Evolutionary conservation across 768 basidiomycete species (phyloP).

Genomic region (Leccinum incarnatum): DNA sequence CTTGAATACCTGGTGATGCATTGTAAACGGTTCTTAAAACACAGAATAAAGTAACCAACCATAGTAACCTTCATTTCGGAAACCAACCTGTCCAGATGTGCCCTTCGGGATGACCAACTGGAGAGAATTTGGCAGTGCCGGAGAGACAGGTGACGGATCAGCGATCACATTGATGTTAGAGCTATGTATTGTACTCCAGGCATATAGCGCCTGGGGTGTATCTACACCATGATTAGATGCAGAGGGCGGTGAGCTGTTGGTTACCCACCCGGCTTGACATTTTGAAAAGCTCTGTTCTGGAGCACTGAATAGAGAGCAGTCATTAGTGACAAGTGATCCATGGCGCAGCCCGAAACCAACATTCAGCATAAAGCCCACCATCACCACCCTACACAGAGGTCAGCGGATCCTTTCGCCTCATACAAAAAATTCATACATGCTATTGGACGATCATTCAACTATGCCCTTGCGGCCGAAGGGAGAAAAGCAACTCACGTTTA

Average conservation of each 20-base stretch:
- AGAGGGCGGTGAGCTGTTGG: background rate
- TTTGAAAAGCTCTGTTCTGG: conserved; percentile 68
- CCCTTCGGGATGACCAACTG: conserved; percentile 45
- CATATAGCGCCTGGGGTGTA: conserved; percentile 45
- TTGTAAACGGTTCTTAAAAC: background rate
- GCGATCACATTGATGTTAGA: conserved; percentile 48
- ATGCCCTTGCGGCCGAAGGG: background rate
- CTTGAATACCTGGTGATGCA: conserved; percentile 46
- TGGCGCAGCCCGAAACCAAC: conserved; percentile 30
- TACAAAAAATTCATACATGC: conserved; percentile 31
- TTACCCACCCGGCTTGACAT: conserved; percentile 49
- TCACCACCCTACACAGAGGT: conserved; percentile 55
- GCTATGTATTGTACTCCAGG: conserved; percentile 51
- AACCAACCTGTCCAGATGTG: conserved; percentile 41
- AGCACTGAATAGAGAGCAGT: conserved; percentile 40
- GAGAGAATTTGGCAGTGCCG: conserved; percentile 61
- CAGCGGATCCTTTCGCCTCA: conserved; percentile 10
- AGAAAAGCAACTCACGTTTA: conserved; percentile 46
- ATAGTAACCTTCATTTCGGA: conserved; percentile 57
- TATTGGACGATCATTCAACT: conserved; percentile 11
- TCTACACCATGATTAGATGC: conserved; percentile 29
- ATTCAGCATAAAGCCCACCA: conserved; percentile 63
- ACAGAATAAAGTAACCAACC: conserved; percentile 35
- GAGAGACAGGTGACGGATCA: conserved; percentile 51
- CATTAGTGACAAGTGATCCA: background rate